phyloP scores from a whole-genome alignment of 2,329 filamentous ascomycete genomes.

The Apiospora pterosperma region DNA sequence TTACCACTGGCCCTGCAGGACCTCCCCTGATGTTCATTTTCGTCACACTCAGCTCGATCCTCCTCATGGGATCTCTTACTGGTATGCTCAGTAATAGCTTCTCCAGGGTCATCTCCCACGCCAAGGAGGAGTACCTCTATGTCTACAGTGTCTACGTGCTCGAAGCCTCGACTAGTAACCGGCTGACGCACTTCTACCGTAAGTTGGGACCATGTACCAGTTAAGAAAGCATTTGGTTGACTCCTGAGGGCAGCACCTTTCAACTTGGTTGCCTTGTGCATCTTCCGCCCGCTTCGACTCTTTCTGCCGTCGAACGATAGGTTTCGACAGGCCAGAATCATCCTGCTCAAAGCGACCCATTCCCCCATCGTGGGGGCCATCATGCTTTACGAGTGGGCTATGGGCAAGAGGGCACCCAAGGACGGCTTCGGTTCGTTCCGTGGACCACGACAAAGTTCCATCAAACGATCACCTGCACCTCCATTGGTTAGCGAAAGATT shows the following conservation, averaged over 20 bases:
- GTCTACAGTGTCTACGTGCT: slow-evolving; percentile 67
- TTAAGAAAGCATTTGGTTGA: neutral
- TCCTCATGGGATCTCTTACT: slow-evolving; percentile 75
- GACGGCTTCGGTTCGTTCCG: slow-evolving; percentile 47
- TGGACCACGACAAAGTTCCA: slow-evolving; percentile 34
- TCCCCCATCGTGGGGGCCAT: slow-evolving; percentile 69
- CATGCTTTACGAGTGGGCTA: slow-evolving; percentile 59
- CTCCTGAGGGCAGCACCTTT: slow-evolving; percentile 44
- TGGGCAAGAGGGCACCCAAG: slow-evolving; percentile 30
- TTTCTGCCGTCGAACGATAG: slow-evolving; percentile 60
- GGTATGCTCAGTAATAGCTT: slow-evolving; percentile 77
- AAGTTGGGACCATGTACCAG: slow-evolving; percentile 8
- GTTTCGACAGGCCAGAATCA: slow-evolving; percentile 59
- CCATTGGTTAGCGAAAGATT: slow-evolving; percentile 13
- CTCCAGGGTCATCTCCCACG: slow-evolving; percentile 59
- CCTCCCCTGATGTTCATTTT: slow-evolving; percentile 68
- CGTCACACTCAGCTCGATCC: slow-evolving; percentile 72
- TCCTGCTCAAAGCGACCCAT: slow-evolving; percentile 61
- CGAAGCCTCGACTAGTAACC: slow-evolving; percentile 64
- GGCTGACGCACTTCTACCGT: slow-evolving; percentile 66
- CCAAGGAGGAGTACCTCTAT: slow-evolving; percentile 74
- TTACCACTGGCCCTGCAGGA: slow-evolving; percentile 23
- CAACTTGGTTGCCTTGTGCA: slow-evolving; percentile 69
- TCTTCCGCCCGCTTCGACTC: slow-evolving; percentile 70
- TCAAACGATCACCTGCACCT: slow-evolving; percentile 19